Base-by-base conservation (phyloP, 441 rosid species). In the Flueggea neowawraea region DNA sequence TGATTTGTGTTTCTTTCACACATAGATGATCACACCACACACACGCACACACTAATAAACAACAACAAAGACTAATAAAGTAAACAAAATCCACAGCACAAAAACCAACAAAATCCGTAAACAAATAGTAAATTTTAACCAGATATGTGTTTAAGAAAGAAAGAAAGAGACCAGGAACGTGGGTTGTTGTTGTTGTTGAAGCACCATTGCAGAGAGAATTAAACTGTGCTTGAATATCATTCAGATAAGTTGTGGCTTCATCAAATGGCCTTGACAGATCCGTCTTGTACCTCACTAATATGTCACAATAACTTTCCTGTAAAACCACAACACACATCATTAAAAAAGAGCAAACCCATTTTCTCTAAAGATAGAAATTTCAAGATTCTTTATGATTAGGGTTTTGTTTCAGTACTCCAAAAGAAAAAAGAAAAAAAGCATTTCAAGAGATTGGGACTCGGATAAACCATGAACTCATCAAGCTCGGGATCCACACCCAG, bases 381-480 rank as follows among this genome's bases (percentile, higher is more conserved):
- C 4, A 10, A 31, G 43, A 11, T 28, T 5, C 16, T 6, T 55
- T 22, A 39, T 13, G 33, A 12, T 71, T 72, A 63, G 75, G 77
- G 81, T 70, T 73, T 61, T 31, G 11, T 43, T 15, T 44, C 15
- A 13, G 9, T 12, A 12, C 50, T 45, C 15, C 22, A 62, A 62
- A 39, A 64, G 22, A 54, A 49, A 39, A 33, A 66, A 15, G 54
- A 43, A 31, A 14, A 13, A 32, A 6, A 22, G 2, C 28, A 22
- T 33, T 41, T 17, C 12, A 0, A 9, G 58, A 14, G 44, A 58
- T 2, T 10, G 59, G 47, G 57, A 51, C 43, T 63, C 22, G 39
- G 33, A 69, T 58, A 4, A 22, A 85, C 91, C 91, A 86, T 86
- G 80, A 86, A 86, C 57, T 83, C 79, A 73, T 86, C 89, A 12